Conservation (phyloP, 495 filamentous ascomycete species). For the Penicillium manginii region DNA sequence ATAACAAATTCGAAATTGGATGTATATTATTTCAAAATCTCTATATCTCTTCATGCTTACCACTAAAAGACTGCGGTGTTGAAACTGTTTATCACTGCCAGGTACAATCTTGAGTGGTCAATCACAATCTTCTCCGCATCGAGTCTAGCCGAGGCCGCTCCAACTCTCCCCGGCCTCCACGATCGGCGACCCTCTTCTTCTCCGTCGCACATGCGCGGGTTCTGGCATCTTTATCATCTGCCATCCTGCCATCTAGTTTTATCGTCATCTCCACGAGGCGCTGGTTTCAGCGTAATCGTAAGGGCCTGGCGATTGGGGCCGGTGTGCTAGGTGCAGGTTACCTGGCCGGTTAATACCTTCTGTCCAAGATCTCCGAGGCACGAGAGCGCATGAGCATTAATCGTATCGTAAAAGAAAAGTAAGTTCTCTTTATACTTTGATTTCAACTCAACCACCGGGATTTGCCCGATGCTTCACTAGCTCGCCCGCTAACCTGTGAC, state of each 20-base stretch:
- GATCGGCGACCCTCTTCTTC: background rate
- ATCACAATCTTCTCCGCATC: background rate
- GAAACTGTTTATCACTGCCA: no score
- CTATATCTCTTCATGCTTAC: no score
- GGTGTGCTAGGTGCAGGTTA: conserved; percentile 90
- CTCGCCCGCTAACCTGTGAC: conserved; percentile 18
- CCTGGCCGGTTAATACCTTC: conserved; percentile 87
- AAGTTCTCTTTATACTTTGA: conserved; percentile 32
- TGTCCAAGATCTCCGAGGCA: conserved; percentile 87
- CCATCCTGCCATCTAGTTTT: background rate
- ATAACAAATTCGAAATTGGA: no score
- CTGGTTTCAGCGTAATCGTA: conserved; percentile 93
- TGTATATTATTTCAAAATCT: no score
- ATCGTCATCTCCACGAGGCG: conserved; percentile 58
- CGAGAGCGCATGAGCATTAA: conserved; percentile 94
- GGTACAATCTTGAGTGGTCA: background rate
- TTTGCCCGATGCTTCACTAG: conserved; percentile 6
- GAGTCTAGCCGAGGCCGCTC: conserved; percentile 3
- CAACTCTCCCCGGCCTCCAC: background rate
- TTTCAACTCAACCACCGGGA: background rate
- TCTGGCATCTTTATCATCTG: conserved; percentile 1
- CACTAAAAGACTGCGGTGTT: no score
- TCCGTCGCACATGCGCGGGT: conserved; percentile 1
- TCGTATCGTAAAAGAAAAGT: conserved; percentile 95
- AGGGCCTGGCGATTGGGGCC: conserved; percentile 80